These are phyloP conservation scores for Penicillium chermesinum DNA, from an alignment of 495 filamentous ascomycete species.

Conservation along the genomic window DNA sequence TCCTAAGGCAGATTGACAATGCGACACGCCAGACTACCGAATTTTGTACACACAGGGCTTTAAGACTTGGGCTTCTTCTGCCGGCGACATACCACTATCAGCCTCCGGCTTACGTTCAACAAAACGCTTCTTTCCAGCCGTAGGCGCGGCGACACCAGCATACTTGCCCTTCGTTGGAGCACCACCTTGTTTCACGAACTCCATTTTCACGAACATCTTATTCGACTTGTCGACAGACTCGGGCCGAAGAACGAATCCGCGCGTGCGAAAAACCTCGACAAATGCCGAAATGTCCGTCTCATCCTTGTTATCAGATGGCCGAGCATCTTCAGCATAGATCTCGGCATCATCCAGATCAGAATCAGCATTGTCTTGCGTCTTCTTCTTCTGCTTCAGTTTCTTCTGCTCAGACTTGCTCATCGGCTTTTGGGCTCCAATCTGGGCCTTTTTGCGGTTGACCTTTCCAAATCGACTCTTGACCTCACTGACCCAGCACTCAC, in stretches of 20 bases:
- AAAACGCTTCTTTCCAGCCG: conserved; percentile 52
- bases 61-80: conserved; percentile 63
- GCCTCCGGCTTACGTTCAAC: conserved; percentile 51
- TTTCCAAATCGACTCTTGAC: conserved; percentile 87
- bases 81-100: conserved; percentile 44
- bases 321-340: conserved; percentile 46
- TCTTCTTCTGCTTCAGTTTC: conserved; percentile 39
- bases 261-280: conserved; percentile 67
- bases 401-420: conserved; percentile 52
- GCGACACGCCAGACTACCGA: conserved; percentile 48
- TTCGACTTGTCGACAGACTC: conserved; percentile 73
- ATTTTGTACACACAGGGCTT: conserved; percentile 98
- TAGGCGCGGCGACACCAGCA: conserved; percentile 35
- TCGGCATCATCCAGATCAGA: conserved; percentile 41
- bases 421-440: conserved; percentile 59
- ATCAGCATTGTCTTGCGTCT: conserved; percentile 29
- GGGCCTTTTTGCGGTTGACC: conserved; percentile 50
- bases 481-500: conserved; percentile 94
- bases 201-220: conserved; percentile 98
- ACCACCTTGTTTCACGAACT: conserved; percentile 72
- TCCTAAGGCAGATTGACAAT: no score
- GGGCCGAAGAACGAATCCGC: conserved; percentile 69
- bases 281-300: conserved; percentile 89
- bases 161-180: conserved; percentile 66
- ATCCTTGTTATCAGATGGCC: conserved; percentile 30